Conservation (phyloP, 2,329 filamentous ascomycete genomes). For the Albophoma yamanashiensis region DNA sequence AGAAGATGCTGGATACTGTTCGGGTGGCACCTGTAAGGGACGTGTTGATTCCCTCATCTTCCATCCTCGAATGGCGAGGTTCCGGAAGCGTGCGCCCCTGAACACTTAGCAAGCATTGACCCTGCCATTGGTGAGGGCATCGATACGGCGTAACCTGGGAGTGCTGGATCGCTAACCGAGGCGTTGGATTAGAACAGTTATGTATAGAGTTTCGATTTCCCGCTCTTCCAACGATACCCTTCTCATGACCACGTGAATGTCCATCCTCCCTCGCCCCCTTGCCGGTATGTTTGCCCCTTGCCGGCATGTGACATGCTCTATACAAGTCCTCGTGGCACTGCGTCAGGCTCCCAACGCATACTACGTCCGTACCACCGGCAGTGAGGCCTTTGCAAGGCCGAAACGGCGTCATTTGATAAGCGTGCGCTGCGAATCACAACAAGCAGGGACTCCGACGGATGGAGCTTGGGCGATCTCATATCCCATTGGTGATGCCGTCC, state of each 20-base stretch:
- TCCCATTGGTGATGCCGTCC: not conserved
- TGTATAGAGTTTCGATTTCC: too few species aligned
- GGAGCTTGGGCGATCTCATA: not conserved
- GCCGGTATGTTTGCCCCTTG: not conserved
- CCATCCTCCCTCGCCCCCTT: not conserved
- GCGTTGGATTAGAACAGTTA: too few species aligned
- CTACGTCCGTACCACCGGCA: not conserved
- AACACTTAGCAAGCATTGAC: too few species aligned
- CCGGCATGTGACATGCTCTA: too few species aligned
- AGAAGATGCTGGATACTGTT: conserved; percentile 10
- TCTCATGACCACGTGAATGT: not conserved
- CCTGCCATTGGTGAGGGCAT: too few species aligned
- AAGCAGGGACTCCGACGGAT: not conserved
- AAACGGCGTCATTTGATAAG: not conserved
- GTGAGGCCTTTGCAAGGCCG: not conserved
- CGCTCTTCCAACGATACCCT: not conserved
- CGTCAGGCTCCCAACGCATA: not conserved
- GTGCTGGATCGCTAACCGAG: too few species aligned
- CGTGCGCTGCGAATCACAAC: not conserved
- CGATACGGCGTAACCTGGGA: too few species aligned
- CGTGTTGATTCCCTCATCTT: not conserved
- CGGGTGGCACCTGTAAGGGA: conserved; percentile 7
- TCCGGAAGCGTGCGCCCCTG: too few species aligned
- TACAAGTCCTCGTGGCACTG: not conserved
- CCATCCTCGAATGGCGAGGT: not conserved